Conservation (phyloP, 108 stramenopile genomes). For the Nitzschia sp. region DNA sequence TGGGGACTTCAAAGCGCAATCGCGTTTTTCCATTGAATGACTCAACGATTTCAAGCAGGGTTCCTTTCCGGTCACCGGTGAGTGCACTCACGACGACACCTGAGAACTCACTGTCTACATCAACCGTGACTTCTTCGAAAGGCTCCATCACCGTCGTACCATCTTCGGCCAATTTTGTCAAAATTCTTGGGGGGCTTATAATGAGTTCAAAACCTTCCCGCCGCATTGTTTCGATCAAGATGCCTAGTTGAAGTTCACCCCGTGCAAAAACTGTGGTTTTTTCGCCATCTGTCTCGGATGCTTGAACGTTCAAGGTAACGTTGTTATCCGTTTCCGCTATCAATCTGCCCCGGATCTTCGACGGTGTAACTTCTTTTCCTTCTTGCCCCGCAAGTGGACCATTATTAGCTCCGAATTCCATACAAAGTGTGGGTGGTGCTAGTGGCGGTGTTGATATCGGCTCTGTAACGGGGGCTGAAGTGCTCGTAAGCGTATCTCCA, state of each 20-base stretch:
- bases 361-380: constrained; percentile 87
- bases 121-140: constrained; percentile 94
- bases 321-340: constrained; percentile 93
- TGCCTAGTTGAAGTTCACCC: constrained; percentile 94
- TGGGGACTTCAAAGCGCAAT: constrained; percentile 92
- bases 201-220: constrained; percentile 97
- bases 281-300: constrained; percentile 66
- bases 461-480: constrained; percentile 47
- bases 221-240: constrained; percentile 97
- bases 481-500: constrained; percentile 90
- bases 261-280: constrained; percentile 73
- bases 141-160: constrained; percentile 84
- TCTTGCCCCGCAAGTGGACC: constrained; percentile 94
- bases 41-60: constrained; percentile 81
- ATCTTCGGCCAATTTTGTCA: constrained; percentile 72
- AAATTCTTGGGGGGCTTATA: constrained; percentile 91
- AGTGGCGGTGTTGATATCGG: constrained; percentile 86
- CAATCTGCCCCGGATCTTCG: constrained; percentile 86
- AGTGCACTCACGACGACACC: constrained; percentile 89
- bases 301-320: constrained; percentile 83
- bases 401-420: constrained; percentile 97
- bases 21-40: constrained; percentile 79
- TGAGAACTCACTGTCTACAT: constrained; percentile 87
- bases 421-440: constrained; percentile 93
- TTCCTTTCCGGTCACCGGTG: constrained; percentile 90